phyloP scores from a whole-genome alignment of 2,329 filamentous ascomycete genomes.

The Pseudogymnoascus sp. region DNA sequence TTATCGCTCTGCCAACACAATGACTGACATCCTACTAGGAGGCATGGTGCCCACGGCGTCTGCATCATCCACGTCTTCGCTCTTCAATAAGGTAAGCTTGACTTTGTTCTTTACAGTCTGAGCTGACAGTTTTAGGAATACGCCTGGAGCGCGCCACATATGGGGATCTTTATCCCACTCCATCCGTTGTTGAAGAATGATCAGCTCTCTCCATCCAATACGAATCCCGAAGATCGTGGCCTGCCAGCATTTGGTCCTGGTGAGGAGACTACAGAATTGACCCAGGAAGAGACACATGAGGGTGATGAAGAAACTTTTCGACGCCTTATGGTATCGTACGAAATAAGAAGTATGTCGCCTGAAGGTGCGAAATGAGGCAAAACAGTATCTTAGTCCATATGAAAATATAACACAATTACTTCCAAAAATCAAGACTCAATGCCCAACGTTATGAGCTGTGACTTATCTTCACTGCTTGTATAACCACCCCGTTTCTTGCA shows the following conservation, averaged over 20 bases:
- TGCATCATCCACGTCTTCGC: not conserved
- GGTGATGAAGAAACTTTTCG: not conserved
- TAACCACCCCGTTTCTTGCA: too few relatives aligned
- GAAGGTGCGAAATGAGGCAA: not conserved
- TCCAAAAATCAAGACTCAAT: not conserved
- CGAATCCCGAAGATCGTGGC: not conserved
- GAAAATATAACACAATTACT: not conserved
- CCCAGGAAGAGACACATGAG: not conserved
- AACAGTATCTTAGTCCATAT: not conserved
- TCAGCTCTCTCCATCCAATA: not conserved
- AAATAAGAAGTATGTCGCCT: not conserved
- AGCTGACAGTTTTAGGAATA: not conserved
- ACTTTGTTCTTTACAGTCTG: not conserved
- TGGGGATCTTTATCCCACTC: slow-evolving; percentile 15
- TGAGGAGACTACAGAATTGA: not conserved
- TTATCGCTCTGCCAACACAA: not conserved
- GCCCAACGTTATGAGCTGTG: not conserved
- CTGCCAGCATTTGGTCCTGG: not conserved
- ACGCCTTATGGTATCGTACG: not conserved
- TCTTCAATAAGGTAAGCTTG: not conserved
- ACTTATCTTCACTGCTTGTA: not conserved
- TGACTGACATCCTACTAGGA: not conserved
- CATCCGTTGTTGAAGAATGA: slow-evolving; percentile 11
- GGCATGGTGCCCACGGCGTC: not conserved
- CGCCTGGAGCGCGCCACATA: slow-evolving; percentile 9